Conservation (phyloP, 2,329 filamentous ascomycete species). For the Emericellopsis atlantica region DNA sequence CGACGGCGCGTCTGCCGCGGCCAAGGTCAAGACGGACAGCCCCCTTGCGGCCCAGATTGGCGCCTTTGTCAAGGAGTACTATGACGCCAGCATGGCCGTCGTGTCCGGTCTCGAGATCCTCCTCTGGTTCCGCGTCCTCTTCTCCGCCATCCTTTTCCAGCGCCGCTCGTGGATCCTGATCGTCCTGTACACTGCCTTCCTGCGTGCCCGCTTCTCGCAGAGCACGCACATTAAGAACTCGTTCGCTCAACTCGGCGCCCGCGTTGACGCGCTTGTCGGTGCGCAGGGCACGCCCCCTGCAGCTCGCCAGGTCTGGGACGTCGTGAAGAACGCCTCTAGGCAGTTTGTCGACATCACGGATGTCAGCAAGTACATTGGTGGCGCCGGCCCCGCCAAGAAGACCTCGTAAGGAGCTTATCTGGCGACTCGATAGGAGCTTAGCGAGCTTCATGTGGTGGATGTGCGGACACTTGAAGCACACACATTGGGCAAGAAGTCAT, state of each 20-base stretch:
- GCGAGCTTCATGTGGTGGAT: too few species aligned
- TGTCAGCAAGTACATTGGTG: conserved; percentile 56
- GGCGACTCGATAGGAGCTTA: too few species aligned
- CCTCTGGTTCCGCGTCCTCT: conserved; percentile 71
- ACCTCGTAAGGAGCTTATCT: conserved; percentile 18
- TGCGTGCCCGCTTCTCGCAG: conserved; percentile 81
- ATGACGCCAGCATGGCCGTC: conserved; percentile 88
- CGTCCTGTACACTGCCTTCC: conserved; percentile 76
- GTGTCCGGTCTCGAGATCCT: conserved; percentile 81
- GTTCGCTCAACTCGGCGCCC: conserved; percentile 58
- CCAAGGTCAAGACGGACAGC: conserved; percentile 35
- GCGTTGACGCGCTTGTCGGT: conserved; percentile 70
- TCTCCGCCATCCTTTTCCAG: conserved; percentile 76
- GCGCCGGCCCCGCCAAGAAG: conserved; percentile 37
- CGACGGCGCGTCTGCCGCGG: conserved; percentile 42
- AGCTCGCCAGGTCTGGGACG: conserved; percentile 69
- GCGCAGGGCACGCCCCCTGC: conserved; percentile 78
- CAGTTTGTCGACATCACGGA: conserved; percentile 75
- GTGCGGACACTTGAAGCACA: too few species aligned
- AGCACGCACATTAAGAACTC: conserved; percentile 85
- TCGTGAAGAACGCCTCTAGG: conserved; percentile 57
- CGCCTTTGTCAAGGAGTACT: conserved; percentile 94
- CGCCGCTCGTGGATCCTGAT: conserved; percentile 86
- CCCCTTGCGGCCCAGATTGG: conserved; percentile 74
- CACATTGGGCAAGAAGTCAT: too few species aligned